Conservation (phyloP, 148 eudicot species). For the Bassia scoparia region DNA sequence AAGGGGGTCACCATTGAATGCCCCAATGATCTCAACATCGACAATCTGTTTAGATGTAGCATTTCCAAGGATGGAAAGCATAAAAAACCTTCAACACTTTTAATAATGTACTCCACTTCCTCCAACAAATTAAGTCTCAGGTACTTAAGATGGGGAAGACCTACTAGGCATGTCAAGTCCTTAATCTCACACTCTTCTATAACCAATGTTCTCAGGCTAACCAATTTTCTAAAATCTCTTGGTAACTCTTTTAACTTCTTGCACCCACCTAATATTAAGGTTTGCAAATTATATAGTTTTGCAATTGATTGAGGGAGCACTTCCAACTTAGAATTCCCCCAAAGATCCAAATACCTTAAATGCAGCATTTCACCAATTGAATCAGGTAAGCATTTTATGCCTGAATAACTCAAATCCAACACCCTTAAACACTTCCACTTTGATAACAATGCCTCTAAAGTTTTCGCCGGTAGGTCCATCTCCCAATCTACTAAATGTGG, state of each 20-base stretch:
- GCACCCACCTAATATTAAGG: background rate
- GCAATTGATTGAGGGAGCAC: background rate
- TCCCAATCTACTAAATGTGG: no score
- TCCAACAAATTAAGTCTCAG: background rate
- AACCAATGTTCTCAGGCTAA: no score
- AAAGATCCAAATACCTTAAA: background rate
- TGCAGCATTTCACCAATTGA: background rate
- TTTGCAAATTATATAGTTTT: background rate
- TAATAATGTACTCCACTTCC: background rate
- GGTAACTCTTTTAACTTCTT: background rate
- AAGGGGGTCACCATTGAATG: background rate
- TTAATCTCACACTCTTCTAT: no score
- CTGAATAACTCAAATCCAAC: background rate
- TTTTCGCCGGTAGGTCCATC: background rate
- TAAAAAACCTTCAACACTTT: background rate
- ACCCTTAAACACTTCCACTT: background rate
- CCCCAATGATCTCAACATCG: conserved; percentile 14
- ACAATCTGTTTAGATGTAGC: background rate
- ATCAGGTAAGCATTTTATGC: background rate
- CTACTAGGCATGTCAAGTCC: no score
- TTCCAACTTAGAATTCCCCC: background rate
- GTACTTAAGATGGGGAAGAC: background rate
- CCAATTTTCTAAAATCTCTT: background rate
- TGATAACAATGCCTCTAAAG: background rate
- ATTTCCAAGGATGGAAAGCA: background rate